phyloP scores from a whole-genome alignment of 139 green algal genomes.

The Klebsormidium nitens region DNA sequence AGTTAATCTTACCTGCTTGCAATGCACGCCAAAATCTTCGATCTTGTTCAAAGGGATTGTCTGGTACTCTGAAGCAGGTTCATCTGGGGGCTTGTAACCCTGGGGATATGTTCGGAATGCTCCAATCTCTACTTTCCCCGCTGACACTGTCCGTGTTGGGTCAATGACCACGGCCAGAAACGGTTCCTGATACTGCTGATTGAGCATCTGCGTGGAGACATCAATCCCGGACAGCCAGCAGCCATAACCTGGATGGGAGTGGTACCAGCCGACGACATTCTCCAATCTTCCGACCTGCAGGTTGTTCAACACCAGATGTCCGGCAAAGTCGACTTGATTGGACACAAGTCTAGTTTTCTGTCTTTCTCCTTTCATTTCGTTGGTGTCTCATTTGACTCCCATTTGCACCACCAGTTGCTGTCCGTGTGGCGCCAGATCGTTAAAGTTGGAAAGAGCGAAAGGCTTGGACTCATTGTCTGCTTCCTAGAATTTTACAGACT shows the following conservation, averaged over 20 bases:
- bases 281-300: conserved; percentile 69
- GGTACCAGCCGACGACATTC: conserved; percentile 98
- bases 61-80: conserved; percentile 85
- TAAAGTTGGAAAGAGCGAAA: too few relatives aligned
- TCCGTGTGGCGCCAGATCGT: too few relatives aligned
- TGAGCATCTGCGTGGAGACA: conserved; percentile 77
- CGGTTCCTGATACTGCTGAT: conserved; percentile 86
- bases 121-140: conserved; percentile 84
- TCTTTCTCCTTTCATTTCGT: too few relatives aligned
- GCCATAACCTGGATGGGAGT: conserved; percentile 95
- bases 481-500: too few relatives aligned
- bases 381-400: too few relatives aligned
- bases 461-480: too few relatives aligned
- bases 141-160: conserved; percentile 90
- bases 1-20: conserved; percentile 42
- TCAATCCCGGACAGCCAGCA: conserved; percentile 98
- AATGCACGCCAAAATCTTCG: conserved; percentile 94
- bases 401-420: too few relatives aligned
- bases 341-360: too few relatives aligned
- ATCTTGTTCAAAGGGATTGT: conserved; percentile 97
- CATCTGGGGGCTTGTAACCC: conserved; percentile 78
- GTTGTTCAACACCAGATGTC: too few relatives aligned
- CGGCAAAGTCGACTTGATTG: too few relatives aligned
- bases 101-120: conserved; percentile 77
- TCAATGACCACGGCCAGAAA: conserved; percentile 97